Evolutionary conservation across 1,284 basidiomycete species (phyloP).

Genomic region (Coniferiporia sulphurascens): DNA sequence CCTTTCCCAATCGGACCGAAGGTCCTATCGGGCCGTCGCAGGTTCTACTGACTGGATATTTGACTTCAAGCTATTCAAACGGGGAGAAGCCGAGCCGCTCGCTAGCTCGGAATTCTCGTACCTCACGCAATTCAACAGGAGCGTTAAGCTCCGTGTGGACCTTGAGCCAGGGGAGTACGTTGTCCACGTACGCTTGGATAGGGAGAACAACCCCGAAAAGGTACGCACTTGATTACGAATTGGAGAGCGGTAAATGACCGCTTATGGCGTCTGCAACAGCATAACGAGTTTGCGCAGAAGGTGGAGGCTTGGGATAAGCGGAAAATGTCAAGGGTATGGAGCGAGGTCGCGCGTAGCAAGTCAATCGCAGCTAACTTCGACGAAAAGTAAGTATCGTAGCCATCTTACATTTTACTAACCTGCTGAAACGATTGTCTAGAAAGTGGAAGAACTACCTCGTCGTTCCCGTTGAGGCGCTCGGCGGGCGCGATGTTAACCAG

Average conservation of each 20-base stretch:
- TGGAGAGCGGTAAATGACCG: background rate
- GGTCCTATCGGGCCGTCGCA: slow-evolving; percentile 38
- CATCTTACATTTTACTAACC: background rate
- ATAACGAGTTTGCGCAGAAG: background rate
- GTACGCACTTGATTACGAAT: background rate
- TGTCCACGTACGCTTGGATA: slow-evolving; percentile 45
- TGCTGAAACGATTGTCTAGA: background rate
- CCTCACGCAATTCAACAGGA: slow-evolving; percentile 29
- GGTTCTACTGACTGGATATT: slow-evolving; percentile 35
- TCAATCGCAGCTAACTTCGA: slow-evolving; percentile 45
- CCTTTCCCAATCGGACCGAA: slow-evolving; percentile 42
- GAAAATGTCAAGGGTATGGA: slow-evolving; percentile 28
- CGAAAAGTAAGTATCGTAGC: slow-evolving; percentile 26
- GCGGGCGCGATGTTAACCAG: slow-evolving; percentile 12
- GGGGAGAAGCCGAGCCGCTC: slow-evolving; percentile 33
- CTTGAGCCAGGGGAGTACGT: slow-evolving; percentile 47
- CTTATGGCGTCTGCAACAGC: background rate
- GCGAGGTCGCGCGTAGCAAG: slow-evolving; percentile 38
- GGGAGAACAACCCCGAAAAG: slow-evolving; percentile 19
- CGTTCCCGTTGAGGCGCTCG: slow-evolving; percentile 12
- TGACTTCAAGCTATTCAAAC: slow-evolving; percentile 45
- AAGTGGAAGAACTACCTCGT: slow-evolving; percentile 15
- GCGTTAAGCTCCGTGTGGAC: slow-evolving; percentile 36
- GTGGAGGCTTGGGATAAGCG: background rate
- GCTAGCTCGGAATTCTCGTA: slow-evolving; percentile 33